Evolutionary conservation across 768 basidiomycete species (phyloP).

Genomic region (Boletus bicolor): DNA sequence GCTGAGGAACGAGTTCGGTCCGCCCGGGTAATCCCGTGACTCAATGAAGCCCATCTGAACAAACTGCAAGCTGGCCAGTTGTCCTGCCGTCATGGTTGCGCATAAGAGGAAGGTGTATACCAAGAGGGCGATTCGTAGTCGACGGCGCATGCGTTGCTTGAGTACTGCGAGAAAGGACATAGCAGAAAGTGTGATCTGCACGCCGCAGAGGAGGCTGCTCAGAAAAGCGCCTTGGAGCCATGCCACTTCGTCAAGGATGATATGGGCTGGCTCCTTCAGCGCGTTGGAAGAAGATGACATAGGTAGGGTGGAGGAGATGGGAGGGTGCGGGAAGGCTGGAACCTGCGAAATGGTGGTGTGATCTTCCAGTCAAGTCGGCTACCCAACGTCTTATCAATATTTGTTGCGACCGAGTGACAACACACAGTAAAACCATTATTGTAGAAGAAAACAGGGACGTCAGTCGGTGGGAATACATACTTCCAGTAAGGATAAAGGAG

Average conservation of each 20-base stretch:
- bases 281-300: constrained; percentile 7
- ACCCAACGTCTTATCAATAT: constrained; percentile 2
- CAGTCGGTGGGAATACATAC: constrained; percentile 4
- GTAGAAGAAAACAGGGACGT: constrained; percentile 2
- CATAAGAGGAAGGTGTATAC: constrained; percentile 15
- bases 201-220: constrained; percentile 18
- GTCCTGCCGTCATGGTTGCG: constrained; percentile 15
- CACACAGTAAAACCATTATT: not conserved
- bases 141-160: constrained; percentile 7
- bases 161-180: constrained; percentile 20
- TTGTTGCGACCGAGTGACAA: not conserved
- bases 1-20: constrained; percentile 12
- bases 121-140: constrained; percentile 13
- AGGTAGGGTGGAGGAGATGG: not conserved
- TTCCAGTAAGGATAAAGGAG: not conserved
- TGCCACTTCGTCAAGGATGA: constrained; percentile 7
- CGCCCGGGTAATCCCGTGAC: constrained; percentile 12
- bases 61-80: constrained; percentile 10
- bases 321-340: not conserved
- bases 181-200: constrained; percentile 18
- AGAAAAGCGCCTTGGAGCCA: constrained; percentile 26
- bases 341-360: constrained; percentile 6
- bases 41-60: constrained; percentile 17
- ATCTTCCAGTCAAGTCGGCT: not conserved
- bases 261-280: not conserved